Percentiles rank a stretch among this genome's conserved stretches.
Evolutionary conservation across 495 filamentous ascomycete species (phyloP).

Genomic region (Aspergillus heteromorphus): DNA sequence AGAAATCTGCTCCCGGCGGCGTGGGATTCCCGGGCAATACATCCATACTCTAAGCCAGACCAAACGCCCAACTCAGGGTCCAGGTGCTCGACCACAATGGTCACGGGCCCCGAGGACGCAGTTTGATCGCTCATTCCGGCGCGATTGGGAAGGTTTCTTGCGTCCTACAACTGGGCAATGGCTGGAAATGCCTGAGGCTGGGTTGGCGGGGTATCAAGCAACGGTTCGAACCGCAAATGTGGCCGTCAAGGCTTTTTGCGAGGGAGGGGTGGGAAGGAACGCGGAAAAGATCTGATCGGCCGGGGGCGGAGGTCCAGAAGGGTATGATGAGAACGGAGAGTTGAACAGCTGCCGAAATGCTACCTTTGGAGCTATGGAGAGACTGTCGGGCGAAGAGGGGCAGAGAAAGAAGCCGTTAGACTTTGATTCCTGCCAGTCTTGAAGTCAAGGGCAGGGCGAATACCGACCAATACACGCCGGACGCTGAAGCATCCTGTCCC

Average conservation of each 20-base stretch:
- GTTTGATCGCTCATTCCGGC: constrained; percentile 22
- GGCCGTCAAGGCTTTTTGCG: not conserved
- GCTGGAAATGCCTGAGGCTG: not conserved
- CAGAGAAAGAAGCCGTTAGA: no score
- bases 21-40: constrained; percentile 76
- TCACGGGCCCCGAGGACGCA: constrained; percentile 39
- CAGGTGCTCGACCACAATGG: constrained; percentile 87
- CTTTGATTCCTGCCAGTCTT: no score
- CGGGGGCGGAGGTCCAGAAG: no score
- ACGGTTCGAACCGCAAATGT: not conserved
- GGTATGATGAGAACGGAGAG: no score
- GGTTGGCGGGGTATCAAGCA: not conserved
- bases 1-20: constrained; percentile 64
- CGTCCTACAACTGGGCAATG: not conserved
- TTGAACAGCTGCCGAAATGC: no score
- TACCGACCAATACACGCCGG: no score
- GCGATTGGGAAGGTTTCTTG: not conserved
- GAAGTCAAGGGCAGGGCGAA: no score
- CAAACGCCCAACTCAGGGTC: constrained; percentile 91
- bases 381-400: no score
- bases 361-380: no score
- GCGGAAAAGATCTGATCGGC: not conserved
- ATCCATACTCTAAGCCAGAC: constrained; percentile 85
- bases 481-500: no score
- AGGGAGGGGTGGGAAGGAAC: not conserved